A percentile compares a stretch with the other conserved stretches of the same genome.
Conservation (phyloP, 2,329 filamentous ascomycete genomes). For the Fusarium nygamai region DNA sequence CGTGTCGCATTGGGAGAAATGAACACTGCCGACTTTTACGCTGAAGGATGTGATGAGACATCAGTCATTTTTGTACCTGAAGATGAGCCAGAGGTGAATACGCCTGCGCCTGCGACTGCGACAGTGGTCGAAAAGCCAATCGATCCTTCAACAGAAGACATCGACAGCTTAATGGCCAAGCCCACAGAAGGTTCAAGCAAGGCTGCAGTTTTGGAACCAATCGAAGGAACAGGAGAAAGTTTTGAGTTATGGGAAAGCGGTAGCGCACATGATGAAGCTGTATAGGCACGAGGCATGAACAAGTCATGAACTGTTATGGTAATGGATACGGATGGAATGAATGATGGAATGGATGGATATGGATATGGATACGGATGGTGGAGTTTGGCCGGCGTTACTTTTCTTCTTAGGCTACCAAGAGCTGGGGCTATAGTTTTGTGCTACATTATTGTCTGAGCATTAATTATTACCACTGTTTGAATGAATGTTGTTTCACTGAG, state of each 20-base stretch:
- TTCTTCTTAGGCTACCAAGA: slow-evolving; percentile 43
- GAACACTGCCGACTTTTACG: slow-evolving; percentile 73
- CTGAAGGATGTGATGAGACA: slow-evolving; percentile 70
- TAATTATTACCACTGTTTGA: not conserved
- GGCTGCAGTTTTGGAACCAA: slow-evolving; percentile 61
- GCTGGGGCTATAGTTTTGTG: slow-evolving; percentile 41
- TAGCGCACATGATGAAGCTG: slow-evolving; percentile 68
- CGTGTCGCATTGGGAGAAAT: slow-evolving; percentile 75
- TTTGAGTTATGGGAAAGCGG: slow-evolving; percentile 78
- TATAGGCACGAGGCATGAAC: not conserved
- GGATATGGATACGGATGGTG: not conserved
- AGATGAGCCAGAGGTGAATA: slow-evolving; percentile 54
- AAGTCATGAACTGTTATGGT: slow-evolving; percentile 4
- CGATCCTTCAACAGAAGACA: slow-evolving; percentile 39
- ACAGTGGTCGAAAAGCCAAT: slow-evolving; percentile 22
- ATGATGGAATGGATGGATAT: not conserved
- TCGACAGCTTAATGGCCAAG: slow-evolving; percentile 52
- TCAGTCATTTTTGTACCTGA: slow-evolving; percentile 71
- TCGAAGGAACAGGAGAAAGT: slow-evolving; percentile 68
- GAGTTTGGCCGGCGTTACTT: slow-evolving; percentile 24
- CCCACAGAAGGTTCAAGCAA: slow-evolving; percentile 51
- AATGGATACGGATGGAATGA: not conserved
- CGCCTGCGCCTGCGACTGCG: not conserved
- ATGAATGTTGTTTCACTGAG: not conserved
- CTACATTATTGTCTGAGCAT: slow-evolving; percentile 8